Percentiles rank a stretch among this genome's conserved stretches.
phyloP scores from a whole-genome alignment of 2,329 filamentous ascomycete genomes.

The Apiospora kogelbergensis region DNA sequence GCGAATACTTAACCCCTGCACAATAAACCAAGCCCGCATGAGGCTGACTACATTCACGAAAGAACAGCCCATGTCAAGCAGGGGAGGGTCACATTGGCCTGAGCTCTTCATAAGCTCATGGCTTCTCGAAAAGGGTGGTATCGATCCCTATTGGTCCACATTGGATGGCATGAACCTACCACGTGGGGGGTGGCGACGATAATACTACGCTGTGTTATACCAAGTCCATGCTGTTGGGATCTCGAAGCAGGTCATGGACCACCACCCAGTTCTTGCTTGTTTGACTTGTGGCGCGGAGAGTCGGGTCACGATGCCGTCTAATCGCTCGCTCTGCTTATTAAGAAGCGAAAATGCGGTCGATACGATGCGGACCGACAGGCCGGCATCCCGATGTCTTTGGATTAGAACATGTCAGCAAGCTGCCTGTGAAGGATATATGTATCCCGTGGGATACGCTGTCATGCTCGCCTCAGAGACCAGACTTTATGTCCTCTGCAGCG shows the following conservation, averaged over 20 bases:
- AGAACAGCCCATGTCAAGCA: not conserved
- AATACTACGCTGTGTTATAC: not conserved
- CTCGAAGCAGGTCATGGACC: not conserved
- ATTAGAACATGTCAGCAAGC: not conserved
- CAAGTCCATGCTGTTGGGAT: not conserved
- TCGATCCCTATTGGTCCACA: not conserved
- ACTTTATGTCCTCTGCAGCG: not conserved
- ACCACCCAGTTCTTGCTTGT: not conserved
- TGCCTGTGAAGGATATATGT: not conserved
- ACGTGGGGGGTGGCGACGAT: not conserved
- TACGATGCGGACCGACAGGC: not conserved
- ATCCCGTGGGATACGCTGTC: too few relatives aligned
- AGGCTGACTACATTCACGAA: not conserved
- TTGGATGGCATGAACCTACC: not conserved
- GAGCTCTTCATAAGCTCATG: not conserved
- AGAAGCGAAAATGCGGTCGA: not conserved
- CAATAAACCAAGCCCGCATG: not conserved
- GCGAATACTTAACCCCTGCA: not conserved
- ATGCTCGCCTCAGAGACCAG: not conserved
- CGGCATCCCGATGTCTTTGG: not conserved
- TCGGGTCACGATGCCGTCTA: not conserved
- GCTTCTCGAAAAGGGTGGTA: not conserved
- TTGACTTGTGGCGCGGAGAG: not conserved
- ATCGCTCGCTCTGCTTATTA: not conserved
- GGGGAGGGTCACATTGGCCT: not conserved